Percentiles rank a stretch among this genome's conserved stretches.
phyloP scores from a whole-genome alignment of 148 eudicot species.

The Rhododendron mucronatum region DNA sequence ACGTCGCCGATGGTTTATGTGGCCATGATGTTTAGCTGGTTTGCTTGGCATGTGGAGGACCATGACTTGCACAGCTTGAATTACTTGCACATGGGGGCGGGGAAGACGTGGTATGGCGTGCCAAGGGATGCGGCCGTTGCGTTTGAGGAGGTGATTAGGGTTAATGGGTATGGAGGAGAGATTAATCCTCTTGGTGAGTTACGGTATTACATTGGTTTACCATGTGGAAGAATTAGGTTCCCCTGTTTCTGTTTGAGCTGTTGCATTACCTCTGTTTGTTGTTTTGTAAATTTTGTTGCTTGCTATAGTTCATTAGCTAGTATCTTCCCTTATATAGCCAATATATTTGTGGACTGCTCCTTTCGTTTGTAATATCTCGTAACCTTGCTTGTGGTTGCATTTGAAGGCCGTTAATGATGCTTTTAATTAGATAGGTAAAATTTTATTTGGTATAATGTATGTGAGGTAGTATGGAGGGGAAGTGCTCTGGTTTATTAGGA shows the following conservation, averaged over 20 bases:
- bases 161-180: conserved; percentile 91
- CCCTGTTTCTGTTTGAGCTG: conserved; percentile 9
- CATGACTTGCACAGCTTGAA: conserved; percentile 98
- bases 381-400: not conserved
- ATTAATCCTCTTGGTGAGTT: conserved; percentile 93
- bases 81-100: conserved; percentile 85
- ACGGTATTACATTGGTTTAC: not conserved
- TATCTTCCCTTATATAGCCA: not conserved
- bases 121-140: conserved; percentile 85
- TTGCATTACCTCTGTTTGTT: conserved; percentile 6
- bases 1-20: conserved; percentile 98
- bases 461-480: conserved; percentile 1
- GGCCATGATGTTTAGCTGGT: conserved; percentile 99
- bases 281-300: not conserved
- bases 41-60: conserved; percentile 99
- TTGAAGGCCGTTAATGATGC: not conserved
- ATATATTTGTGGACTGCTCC: not conserved
- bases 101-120: conserved; percentile 97
- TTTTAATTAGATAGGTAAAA: not conserved
- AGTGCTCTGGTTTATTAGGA: not conserved
- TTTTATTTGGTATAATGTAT: not conserved
- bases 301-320: not conserved
- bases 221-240: not conserved
- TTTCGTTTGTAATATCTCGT: not conserved
- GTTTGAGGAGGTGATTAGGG: conserved; percentile 85